Conservation (phyloP, 371 early-diverging fungal species). For the Syncephalis plumigaleata region DNA sequence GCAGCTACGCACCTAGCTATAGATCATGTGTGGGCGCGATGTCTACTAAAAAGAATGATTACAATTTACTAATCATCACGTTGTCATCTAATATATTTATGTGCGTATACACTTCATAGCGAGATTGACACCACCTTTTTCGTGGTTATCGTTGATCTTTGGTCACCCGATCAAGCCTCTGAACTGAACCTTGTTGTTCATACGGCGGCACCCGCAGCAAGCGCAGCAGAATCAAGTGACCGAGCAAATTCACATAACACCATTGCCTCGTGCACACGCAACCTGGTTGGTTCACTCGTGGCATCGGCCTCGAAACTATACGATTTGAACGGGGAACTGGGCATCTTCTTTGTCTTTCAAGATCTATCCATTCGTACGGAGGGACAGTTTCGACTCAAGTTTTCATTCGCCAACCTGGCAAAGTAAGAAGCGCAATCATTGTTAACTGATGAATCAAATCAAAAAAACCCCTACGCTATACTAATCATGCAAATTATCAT, state of each 20-base stretch:
- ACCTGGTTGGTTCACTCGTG: conserved; percentile 55
- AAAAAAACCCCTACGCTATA: conserved; percentile 39
- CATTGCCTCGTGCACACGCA: too few relatives aligned
- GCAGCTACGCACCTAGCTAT: too few relatives aligned
- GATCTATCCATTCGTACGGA: conserved; percentile 88
- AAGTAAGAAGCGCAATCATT: conserved; percentile 1
- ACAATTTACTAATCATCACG: too few relatives aligned
- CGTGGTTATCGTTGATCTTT: not conserved
- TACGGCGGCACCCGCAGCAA: not conserved
- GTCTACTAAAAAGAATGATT: too few relatives aligned
- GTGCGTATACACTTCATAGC: too few relatives aligned
- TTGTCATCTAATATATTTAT: too few relatives aligned
- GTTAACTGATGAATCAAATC: not conserved
- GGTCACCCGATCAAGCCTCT: not conserved
- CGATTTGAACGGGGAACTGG: conserved; percentile 68
- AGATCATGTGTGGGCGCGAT: too few relatives aligned
- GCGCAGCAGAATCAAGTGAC: not conserved
- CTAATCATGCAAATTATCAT: conserved; percentile 61
- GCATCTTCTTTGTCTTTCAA: conserved; percentile 91
- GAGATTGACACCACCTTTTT: not conserved
- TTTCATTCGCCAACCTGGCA: conserved; percentile 68
- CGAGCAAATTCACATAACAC: not conserved
- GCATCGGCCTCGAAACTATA: conserved; percentile 76
- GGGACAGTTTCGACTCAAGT: conserved; percentile 73
- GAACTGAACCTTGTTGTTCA: not conserved